phyloP scores from a whole-genome alignment of 208 protist genomes.

The Acanthamoeba lugdunensis region DNA sequence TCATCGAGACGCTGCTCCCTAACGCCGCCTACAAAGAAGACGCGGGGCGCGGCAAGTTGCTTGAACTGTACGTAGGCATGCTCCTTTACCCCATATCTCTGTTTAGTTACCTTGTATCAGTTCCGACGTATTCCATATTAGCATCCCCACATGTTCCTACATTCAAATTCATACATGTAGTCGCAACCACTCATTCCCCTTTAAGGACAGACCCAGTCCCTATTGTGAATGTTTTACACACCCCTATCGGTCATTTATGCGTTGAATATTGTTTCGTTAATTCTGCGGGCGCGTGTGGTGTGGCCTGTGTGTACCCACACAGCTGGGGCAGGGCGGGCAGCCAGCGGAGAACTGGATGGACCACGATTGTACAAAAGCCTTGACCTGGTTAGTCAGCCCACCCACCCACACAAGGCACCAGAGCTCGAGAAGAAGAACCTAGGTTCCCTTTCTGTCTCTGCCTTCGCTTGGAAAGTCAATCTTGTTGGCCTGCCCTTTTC shows the following conservation, averaged over 20 bases:
- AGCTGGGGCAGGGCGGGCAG: conserved; percentile 27
- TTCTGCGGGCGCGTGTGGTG: background rate
- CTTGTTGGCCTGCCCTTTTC: no score
- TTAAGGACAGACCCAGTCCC: no score
- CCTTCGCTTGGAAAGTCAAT: no score
- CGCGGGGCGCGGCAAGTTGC: conserved; percentile 33
- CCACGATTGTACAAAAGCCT: conserved; percentile 46
- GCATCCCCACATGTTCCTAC: no score
- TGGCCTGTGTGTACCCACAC: background rate
- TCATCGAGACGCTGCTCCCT: conserved; percentile 76
- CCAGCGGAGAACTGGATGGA: conserved; percentile 50
- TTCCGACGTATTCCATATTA: background rate
- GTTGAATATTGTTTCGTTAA: background rate
- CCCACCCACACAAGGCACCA: background rate
- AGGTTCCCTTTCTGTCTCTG: no score
- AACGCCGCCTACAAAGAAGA: conserved; percentile 51
- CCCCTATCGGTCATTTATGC: no score
- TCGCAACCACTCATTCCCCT: no score
- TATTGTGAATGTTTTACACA: no score
- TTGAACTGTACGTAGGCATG: conserved; percentile 35
- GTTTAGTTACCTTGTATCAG: background rate
- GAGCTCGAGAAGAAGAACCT: no score
- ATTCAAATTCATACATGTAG: no score
- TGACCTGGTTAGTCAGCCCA: background rate
- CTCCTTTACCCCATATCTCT: background rate